These are phyloP conservation scores for Litsea cubeba DNA, from an alignment of 164 flowering plant genomes.

Conservation along the genomic window DNA sequence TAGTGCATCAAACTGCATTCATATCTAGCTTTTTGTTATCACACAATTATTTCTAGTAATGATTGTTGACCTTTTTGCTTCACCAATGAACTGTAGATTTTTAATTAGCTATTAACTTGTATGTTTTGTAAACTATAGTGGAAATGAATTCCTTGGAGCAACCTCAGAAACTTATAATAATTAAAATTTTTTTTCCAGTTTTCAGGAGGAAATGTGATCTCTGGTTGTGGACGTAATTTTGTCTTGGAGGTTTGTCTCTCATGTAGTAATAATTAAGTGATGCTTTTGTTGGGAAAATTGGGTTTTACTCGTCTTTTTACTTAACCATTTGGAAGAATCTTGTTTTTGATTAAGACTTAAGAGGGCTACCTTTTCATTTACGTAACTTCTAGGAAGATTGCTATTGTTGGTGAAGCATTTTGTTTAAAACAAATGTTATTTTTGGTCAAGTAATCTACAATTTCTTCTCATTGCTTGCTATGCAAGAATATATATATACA, in stretches of 20 bases:
- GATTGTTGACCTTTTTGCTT: not conserved
- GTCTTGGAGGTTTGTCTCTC: constrained; percentile 37
- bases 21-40: no score
- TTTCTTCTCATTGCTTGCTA: no score
- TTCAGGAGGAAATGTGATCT: constrained; percentile 30
- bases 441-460: no score
- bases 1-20: no score
- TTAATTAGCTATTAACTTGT: not conserved
- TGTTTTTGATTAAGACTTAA: not conserved
- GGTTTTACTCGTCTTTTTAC: not conserved
- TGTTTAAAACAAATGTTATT: no score
- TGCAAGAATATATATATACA: no score
- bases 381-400: not conserved
- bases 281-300: not conserved
- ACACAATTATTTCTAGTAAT: no score
- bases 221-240: constrained; percentile 29
- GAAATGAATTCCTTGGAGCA: not conserved
- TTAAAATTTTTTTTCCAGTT: constrained; percentile 24
- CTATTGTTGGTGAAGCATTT: no score
- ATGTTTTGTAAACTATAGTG: not conserved
- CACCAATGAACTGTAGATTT: not conserved
- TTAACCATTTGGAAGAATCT: not conserved
- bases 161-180: not conserved
- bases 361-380: not conserved
- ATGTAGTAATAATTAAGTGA: not conserved